Conservation (phyloP, 2,329 filamentous ascomycete species). For the Juglanconis oblonga region DNA sequence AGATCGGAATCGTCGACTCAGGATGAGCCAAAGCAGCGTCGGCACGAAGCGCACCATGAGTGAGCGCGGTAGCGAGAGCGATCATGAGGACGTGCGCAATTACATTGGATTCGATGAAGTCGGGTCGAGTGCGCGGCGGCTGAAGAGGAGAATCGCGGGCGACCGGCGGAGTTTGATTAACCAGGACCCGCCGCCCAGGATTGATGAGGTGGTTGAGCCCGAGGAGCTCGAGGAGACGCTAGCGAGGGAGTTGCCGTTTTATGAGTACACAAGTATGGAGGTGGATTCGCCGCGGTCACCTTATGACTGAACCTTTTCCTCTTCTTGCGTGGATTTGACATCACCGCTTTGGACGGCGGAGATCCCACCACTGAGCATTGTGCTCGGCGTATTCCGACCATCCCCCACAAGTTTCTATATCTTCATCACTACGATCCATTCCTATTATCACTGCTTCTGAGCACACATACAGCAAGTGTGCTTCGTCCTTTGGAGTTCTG, state of each 20-base stretch:
- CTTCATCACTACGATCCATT: background rate
- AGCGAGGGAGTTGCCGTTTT: constrained; percentile 49
- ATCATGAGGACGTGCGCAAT: constrained; percentile 37
- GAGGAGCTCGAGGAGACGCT: constrained; percentile 38
- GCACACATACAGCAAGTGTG: background rate
- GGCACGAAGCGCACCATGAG: constrained; percentile 50
- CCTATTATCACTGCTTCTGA: background rate
- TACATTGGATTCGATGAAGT: constrained; percentile 38
- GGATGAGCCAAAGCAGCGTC: constrained; percentile 51
- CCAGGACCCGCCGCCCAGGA: constrained; percentile 47
- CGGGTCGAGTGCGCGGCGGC: constrained; percentile 46
- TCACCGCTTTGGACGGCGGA: background rate
- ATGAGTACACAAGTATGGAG: constrained; percentile 51
- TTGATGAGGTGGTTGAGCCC: constrained; percentile 53
- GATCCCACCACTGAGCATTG: background rate
- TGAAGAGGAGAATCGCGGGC: constrained; percentile 42
- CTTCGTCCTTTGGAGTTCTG: background rate
- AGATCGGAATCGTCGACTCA: constrained; percentile 40
- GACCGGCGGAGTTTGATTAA: constrained; percentile 47
- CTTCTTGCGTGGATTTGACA: background rate
- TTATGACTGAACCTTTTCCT: background rate
- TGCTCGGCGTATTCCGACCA: background rate
- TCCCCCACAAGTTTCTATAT: background rate
- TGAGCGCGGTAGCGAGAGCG: constrained; percentile 50
- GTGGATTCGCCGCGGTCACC: constrained; percentile 37